Evolutionary conservation across 371 early-diverging fungal species (phyloP).

Genomic region (Mucor circinelloides): DNA sequence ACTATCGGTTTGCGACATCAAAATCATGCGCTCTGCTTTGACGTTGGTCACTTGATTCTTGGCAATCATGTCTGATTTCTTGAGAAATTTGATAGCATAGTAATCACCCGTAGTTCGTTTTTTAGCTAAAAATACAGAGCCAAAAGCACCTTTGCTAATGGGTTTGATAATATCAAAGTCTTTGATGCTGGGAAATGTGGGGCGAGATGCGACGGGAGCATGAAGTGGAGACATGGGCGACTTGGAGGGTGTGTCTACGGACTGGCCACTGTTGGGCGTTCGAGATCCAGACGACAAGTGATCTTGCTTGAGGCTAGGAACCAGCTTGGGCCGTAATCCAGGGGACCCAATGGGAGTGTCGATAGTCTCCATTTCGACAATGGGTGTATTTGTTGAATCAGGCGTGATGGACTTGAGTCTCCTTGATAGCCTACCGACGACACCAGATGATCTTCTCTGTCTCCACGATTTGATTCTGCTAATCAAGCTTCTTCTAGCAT

Average conservation of each 20-base stretch:
- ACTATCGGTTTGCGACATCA: constrained; percentile 84
- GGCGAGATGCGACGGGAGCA: constrained; percentile 46
- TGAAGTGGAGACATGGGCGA: constrained; percentile 55
- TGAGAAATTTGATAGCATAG: constrained; percentile 88
- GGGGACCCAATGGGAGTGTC: constrained; percentile 42
- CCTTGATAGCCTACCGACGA: constrained; percentile 22
- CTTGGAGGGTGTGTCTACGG: constrained; percentile 9
- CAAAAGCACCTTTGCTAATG: constrained; percentile 92
- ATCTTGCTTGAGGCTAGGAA: constrained; percentile 4
- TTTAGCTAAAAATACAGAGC: constrained; percentile 86
- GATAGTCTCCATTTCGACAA: constrained; percentile 46
- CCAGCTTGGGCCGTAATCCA: constrained; percentile 22
- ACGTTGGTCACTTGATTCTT: constrained; percentile 93
- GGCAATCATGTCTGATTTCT: constrained; percentile 89
- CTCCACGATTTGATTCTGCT: constrained; percentile 34
- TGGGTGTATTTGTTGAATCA: constrained; percentile 27
- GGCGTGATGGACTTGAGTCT: constrained; percentile 23
- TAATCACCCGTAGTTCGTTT: constrained; percentile 87
- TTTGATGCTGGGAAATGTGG: constrained; percentile 67
- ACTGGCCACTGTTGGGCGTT: constrained; percentile 19
- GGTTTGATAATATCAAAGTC: constrained; percentile 94
- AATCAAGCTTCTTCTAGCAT: constrained; percentile 25
- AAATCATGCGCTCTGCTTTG: constrained; percentile 85
- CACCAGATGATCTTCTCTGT: constrained; percentile 14
- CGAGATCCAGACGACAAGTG: constrained; percentile 14